These are phyloP conservation scores for Penicillium verhagenii DNA, from an alignment of 495 filamentous ascomycete species.

Conservation along the genomic window DNA sequence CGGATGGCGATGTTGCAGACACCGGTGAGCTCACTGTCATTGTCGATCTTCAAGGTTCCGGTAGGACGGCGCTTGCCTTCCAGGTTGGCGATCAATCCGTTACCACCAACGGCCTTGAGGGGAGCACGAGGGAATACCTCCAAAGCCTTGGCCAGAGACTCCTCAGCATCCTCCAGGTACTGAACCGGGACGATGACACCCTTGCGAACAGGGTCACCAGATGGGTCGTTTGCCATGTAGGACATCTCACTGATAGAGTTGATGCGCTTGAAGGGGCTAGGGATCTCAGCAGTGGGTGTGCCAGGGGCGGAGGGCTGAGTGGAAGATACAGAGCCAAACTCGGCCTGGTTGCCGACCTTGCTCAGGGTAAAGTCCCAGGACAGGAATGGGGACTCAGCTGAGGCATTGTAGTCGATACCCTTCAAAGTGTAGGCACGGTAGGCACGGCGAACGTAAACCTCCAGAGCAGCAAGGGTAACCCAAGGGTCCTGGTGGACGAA, in stretches of 20 bases:
- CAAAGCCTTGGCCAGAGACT: slow-evolving; percentile 74
- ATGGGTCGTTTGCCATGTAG: slow-evolving; percentile 66
- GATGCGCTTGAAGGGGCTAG: slow-evolving; percentile 71
- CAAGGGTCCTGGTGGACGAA: slow-evolving; percentile 91
- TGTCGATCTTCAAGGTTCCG: slow-evolving; percentile 42
- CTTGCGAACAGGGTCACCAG: slow-evolving; percentile 77
- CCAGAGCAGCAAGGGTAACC: slow-evolving; percentile 90
- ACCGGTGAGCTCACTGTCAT: slow-evolving; percentile 75
- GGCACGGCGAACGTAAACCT: slow-evolving; percentile 93
- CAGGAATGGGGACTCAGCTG: slow-evolving; percentile 74
- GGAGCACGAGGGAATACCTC: slow-evolving; percentile 67
- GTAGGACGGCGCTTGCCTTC: slow-evolving; percentile 66
- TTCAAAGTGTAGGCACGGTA: slow-evolving; percentile 94
- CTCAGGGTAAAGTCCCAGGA: slow-evolving; percentile 95
- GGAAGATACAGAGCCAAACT: slow-evolving; percentile 77
- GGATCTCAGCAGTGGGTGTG: slow-evolving; percentile 64
- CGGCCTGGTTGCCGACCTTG: slow-evolving; percentile 78
- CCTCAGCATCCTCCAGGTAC: slow-evolving; percentile 91
- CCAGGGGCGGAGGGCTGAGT: slow-evolving; percentile 79
- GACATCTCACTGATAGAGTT: slow-evolving; percentile 96
- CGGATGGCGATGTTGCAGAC: slow-evolving; percentile 91
- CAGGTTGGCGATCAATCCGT: slow-evolving; percentile 68
- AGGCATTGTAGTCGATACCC: slow-evolving; percentile 79
- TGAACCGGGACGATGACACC: slow-evolving; percentile 91
- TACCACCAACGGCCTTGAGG: slow-evolving; percentile 33